A percentile compares a stretch with the other conserved stretches of the same genome.
Evolutionary conservation across 2,329 filamentous ascomycete genomes (phyloP).

Genomic region (Alternaria infectoria): DNA sequence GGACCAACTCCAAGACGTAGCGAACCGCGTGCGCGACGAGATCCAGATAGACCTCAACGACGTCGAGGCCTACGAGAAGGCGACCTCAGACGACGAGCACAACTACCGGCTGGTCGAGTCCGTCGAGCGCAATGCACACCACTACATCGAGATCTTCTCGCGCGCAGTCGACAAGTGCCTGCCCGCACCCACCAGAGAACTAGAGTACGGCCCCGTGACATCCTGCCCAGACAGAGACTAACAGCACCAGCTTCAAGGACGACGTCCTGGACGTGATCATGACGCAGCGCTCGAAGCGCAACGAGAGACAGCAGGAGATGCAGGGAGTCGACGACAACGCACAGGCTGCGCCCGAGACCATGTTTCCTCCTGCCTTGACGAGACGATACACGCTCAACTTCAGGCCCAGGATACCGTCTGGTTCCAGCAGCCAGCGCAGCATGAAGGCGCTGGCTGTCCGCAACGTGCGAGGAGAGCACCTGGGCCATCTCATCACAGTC

Average conservation of each 20-base stretch:
- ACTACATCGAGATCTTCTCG: slow-evolving; percentile 92
- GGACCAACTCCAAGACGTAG: slow-evolving; percentile 83
- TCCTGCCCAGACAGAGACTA: slow-evolving; percentile 13
- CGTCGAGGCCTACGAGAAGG: slow-evolving; percentile 78
- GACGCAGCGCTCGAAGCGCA: slow-evolving; percentile 85
- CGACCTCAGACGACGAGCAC: slow-evolving; percentile 64
- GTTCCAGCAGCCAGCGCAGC: slow-evolving; percentile 65
- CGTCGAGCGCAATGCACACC: slow-evolving; percentile 88
- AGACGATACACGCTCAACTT: slow-evolving; percentile 95
- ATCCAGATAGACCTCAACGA: slow-evolving; percentile 91
- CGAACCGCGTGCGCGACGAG: slow-evolving; percentile 78
- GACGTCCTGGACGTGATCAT: slow-evolving; percentile 97
- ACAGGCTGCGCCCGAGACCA: slow-evolving; percentile 72
- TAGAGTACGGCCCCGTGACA: slow-evolving; percentile 65
- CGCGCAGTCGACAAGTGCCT: slow-evolving; percentile 86
- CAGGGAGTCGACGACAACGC: slow-evolving; percentile 54
- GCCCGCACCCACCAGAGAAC: slow-evolving; percentile 77
- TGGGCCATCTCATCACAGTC: slow-evolving; percentile 91
- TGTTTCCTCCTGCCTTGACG: slow-evolving; percentile 90
- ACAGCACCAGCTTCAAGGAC: slow-evolving; percentile 80
- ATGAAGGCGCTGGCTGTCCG: slow-evolving; percentile 82
- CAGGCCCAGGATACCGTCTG: slow-evolving; percentile 81
- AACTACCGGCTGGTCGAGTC: slow-evolving; percentile 75
- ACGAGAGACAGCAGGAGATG: slow-evolving; percentile 70
- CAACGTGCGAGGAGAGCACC: slow-evolving; percentile 88